Conservation (phyloP, 1,139 yeast genomes). For the Pneumocystis sp. region DNA sequence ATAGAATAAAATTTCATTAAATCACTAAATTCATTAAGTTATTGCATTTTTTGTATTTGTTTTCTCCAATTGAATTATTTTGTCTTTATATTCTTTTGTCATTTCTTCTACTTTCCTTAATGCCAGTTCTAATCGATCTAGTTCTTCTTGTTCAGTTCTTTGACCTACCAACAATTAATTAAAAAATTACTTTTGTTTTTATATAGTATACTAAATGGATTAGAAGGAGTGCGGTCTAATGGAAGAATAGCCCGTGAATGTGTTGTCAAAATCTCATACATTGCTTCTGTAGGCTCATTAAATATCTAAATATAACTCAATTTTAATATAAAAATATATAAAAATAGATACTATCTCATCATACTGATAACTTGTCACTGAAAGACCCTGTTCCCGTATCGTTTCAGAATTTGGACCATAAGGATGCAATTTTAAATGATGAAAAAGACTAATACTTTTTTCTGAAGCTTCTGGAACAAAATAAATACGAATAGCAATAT, state of each 20-base stretch:
- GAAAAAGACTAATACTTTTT: constrained; percentile 72
- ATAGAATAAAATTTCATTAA: background rate
- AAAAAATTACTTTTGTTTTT: background rate
- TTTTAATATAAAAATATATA: background rate
- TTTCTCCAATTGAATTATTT: background rate
- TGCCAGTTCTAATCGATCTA: constrained; percentile 2
- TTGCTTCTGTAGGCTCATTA: constrained; percentile 85
- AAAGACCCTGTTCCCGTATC: constrained; percentile 15
- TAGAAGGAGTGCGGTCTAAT: background rate
- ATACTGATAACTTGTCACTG: constrained; percentile 56
- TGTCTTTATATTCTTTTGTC: background rate
- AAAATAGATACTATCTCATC: constrained; percentile 55
- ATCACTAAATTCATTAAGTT: background rate
- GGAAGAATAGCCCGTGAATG: constrained; percentile 17
- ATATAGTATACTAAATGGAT: background rate
- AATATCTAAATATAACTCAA: constrained; percentile 26
- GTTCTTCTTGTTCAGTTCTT: constrained; percentile 6
- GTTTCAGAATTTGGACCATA: constrained; percentile 37
- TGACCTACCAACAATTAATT: background rate
- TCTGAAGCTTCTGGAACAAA: constrained; percentile 79
- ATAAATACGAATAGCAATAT: constrained; percentile 71
- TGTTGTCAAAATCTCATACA: constrained; percentile 62
- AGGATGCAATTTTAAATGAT: constrained; percentile 83
- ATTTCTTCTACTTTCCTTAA: constrained; percentile 4
- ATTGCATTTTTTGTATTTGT: background rate